Conservation (phyloP, 2,329 filamentous ascomycete species). For the Paramyrothecium sp. region DNA sequence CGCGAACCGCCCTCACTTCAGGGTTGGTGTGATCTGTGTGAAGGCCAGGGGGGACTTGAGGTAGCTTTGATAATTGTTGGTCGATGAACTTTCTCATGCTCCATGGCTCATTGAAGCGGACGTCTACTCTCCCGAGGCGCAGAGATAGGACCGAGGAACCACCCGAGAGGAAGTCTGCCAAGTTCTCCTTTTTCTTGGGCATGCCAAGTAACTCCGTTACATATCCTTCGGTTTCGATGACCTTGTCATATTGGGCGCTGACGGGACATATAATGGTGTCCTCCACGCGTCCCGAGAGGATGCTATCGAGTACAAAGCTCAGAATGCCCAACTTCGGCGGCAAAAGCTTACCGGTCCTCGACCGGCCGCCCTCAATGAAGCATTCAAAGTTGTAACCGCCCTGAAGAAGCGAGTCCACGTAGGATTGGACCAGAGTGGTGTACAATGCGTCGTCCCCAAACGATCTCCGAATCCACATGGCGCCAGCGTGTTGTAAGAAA, state of each 20-base stretch:
- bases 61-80: slow-evolving; percentile 63
- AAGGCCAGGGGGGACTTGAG: slow-evolving; percentile 38
- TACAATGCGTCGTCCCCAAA: slow-evolving; percentile 94
- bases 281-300: slow-evolving; percentile 82
- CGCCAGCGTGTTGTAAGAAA: slow-evolving; percentile 93
- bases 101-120: slow-evolving; percentile 96
- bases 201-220: slow-evolving; percentile 91
- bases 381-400: slow-evolving; percentile 95
- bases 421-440: slow-evolving; percentile 88
- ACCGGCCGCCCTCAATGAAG: slow-evolving; percentile 94
- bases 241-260: slow-evolving; percentile 97
- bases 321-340: slow-evolving; percentile 95
- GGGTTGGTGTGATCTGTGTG: slow-evolving; percentile 46
- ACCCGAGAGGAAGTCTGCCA: slow-evolving; percentile 83
- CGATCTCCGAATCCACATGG: slow-evolving; percentile 91
- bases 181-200: slow-evolving; percentile 93
- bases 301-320: slow-evolving; percentile 85
- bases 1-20: slow-evolving; percentile 53
- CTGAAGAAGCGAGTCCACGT: slow-evolving; percentile 88
- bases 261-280: slow-evolving; percentile 95
- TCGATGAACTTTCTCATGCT: slow-evolving; percentile 79
- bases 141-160: slow-evolving; percentile 83
- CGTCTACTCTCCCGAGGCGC: slow-evolving; percentile 87
- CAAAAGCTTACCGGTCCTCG: slow-evolving; percentile 87
- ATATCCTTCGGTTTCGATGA: slow-evolving; percentile 96